Percentiles rank a stretch among this genome's conserved stretches.
Conservation (phyloP, 495 filamentous ascomycete species). For the Podospora comata region DNA sequence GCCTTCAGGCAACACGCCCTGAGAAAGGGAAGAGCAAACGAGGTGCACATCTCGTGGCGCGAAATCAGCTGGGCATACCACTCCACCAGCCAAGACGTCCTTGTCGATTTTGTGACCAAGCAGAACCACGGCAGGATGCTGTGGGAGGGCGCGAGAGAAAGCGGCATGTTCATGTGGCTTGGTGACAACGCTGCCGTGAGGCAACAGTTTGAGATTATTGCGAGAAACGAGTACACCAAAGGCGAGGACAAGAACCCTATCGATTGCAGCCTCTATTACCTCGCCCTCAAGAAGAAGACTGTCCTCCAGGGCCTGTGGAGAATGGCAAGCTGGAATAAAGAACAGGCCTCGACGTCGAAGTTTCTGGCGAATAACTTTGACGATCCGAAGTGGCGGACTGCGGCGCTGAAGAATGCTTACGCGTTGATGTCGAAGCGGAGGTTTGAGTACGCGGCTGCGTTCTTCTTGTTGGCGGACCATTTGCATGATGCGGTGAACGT, state of each 20-base stretch:
- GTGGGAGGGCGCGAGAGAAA: constrained; percentile 82
- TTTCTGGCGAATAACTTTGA: constrained; percentile 85
- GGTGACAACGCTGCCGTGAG: constrained; percentile 68
- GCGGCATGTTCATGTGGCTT: constrained; percentile 95
- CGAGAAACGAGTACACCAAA: constrained; percentile 89
- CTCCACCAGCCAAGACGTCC: constrained; percentile 86
- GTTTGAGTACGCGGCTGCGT: constrained; percentile 93
- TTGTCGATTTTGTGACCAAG: constrained; percentile 79
- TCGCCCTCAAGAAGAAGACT: constrained; percentile 87
- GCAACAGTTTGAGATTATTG: constrained; percentile 81
- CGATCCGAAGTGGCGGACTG: constrained; percentile 80
- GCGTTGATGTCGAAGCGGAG: constrained; percentile 88
- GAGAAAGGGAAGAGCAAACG: constrained; percentile 59
- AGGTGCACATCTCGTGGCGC: constrained; percentile 77
- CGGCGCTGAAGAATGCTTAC: constrained; percentile 94
- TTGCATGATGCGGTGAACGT: constrained; percentile 82
- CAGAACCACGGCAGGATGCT: constrained; percentile 74
- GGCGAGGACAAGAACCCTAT: constrained; percentile 84
- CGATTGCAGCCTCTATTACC: constrained; percentile 90
- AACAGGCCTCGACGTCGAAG: constrained; percentile 72
- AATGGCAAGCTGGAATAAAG: constrained; percentile 86
- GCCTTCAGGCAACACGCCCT: constrained; percentile 86
- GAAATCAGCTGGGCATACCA: constrained; percentile 95
- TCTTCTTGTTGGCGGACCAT: constrained; percentile 88
- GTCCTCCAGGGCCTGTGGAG: constrained; percentile 92